These are phyloP conservation scores for Pseudogymnoascus sp. DNA, from an alignment of 2,329 filamentous ascomycete species.

Conservation along the genomic window DNA sequence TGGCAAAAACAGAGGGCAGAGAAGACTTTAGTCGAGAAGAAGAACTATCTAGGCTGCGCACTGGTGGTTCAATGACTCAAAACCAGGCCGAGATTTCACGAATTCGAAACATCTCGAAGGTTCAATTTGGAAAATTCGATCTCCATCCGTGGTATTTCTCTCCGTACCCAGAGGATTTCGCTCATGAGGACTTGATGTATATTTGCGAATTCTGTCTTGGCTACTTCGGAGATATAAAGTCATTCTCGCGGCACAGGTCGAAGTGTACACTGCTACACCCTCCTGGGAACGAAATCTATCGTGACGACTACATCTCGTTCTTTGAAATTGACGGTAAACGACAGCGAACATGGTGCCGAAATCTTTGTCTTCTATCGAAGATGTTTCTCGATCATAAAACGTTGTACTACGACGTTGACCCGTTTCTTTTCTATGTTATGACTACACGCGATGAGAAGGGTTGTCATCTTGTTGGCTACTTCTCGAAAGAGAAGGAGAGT, in stretches of 20 bases:
- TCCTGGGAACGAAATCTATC: slow-evolving; percentile 96
- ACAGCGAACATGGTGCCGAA: slow-evolving; percentile 93
- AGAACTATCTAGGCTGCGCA: slow-evolving; percentile 92
- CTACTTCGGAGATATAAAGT: slow-evolving; percentile 77
- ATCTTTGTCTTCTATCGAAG: slow-evolving; percentile 87
- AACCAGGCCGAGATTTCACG: slow-evolving; percentile 95
- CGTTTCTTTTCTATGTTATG: slow-evolving; percentile 98
- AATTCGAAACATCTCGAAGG: slow-evolving; percentile 85
- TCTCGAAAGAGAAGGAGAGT: slow-evolving; percentile 96
- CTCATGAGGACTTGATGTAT: slow-evolving; percentile 81
- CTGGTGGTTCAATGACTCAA: slow-evolving; percentile 95
- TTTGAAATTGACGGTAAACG: slow-evolving; percentile 95
- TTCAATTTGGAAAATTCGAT: slow-evolving; percentile 88
- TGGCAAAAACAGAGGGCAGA: slow-evolving; percentile 17
- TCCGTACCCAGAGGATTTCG: slow-evolving; percentile 84
- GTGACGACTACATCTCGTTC: slow-evolving; percentile 87
- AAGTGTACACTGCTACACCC: slow-evolving; percentile 92
- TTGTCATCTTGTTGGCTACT: slow-evolving; percentile 96
- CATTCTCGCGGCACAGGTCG: slow-evolving; percentile 74
- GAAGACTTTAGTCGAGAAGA: slow-evolving; percentile 65
- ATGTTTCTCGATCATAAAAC: slow-evolving; percentile 98
- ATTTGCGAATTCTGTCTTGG: slow-evolving; percentile 96
- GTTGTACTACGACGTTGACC: slow-evolving; percentile 98
- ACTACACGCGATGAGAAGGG: slow-evolving; percentile 79
- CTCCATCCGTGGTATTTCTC: slow-evolving; percentile 99